These are phyloP conservation scores for Pythium inflatum DNA, from an alignment of 352 stramenopile genomes.

Conservation along the genomic window DNA sequence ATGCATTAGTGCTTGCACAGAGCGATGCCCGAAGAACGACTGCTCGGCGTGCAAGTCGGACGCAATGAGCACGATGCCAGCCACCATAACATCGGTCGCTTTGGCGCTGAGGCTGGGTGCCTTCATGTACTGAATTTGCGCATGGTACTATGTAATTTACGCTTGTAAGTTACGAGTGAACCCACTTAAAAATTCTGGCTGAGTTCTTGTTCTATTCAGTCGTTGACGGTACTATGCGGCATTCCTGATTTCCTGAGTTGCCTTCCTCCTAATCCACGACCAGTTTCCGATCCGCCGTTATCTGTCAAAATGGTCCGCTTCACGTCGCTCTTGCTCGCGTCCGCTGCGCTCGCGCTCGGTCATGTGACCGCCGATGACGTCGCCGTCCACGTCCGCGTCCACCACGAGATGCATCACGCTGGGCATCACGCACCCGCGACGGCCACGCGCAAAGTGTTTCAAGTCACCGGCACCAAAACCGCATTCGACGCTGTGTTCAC, in stretches of 20 bases:
- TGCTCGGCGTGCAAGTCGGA: constrained; percentile 41
- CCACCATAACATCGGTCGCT: no score
- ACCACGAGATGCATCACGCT: constrained; percentile 5
- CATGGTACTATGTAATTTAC: no score
- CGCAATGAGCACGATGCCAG: no score
- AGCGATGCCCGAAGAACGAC: constrained; percentile 32
- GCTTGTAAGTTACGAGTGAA: no score
- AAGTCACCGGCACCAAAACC: constrained; percentile 27
- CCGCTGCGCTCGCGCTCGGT: constrained; percentile 5
- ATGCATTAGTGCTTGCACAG: not conserved
- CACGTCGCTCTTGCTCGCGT: constrained; percentile 9
- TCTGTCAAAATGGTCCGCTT: not conserved
- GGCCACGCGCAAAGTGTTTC: constrained; percentile 24
- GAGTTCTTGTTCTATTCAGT: no score
- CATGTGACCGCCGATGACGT: not conserved
- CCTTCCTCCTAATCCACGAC: no score
- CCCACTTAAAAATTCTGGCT: no score
- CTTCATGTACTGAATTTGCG: no score
- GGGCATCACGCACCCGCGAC: not conserved
- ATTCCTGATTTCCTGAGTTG: no score
- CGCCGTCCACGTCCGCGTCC: constrained; percentile 24
- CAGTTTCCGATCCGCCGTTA: no score
- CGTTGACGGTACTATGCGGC: no score
- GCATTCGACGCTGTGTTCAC: constrained; percentile 24
- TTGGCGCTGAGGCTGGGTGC: no score